Evolutionary conservation across 169 alveolate genomes (phyloP).

Genomic region (Eimeria sp.): DNA sequence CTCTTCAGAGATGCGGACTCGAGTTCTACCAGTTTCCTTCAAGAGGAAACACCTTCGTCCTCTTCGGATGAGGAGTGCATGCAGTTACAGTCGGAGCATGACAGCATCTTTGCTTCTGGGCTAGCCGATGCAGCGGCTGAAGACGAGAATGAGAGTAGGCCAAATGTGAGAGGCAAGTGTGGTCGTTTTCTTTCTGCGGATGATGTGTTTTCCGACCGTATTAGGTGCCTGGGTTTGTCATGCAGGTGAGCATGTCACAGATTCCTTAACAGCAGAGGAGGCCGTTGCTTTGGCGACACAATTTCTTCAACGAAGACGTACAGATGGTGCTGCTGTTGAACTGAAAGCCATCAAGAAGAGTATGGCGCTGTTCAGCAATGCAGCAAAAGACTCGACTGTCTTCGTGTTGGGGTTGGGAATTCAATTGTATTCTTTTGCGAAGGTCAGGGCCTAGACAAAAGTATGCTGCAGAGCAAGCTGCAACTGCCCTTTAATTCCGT

Average conservation of each 20-base stretch:
- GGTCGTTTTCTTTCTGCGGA: neutral
- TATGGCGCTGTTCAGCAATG: neutral
- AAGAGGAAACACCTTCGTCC: neutral
- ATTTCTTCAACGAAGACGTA: neutral
- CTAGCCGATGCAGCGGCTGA: neutral
- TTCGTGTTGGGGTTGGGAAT: slow-evolving; percentile 33
- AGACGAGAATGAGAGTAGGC: neutral
- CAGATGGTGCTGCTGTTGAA: neutral
- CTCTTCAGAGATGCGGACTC: neutral
- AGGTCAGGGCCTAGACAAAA: neutral
- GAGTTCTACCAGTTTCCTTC: slow-evolving; percentile 10
- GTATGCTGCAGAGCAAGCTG: neutral
- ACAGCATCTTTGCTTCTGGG: slow-evolving; percentile 24
- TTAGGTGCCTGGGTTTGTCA: neutral
- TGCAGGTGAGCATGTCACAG: neutral
- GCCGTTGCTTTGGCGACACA: neutral
- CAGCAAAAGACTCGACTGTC: slow-evolving; percentile 28
- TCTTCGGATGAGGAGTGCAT: slow-evolving; percentile 41
- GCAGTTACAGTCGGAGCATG: neutral
- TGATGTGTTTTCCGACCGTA: neutral
- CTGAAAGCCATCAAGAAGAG: neutral
- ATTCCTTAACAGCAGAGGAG: neutral
- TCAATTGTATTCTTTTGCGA: neutral
- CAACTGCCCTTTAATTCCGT: neutral
- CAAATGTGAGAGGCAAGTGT: neutral